A percentile compares a stretch with the other conserved stretches of the same genome.
Conservation (phyloP, 495 filamentous ascomycete species). For the Tuber aestivum region DNA sequence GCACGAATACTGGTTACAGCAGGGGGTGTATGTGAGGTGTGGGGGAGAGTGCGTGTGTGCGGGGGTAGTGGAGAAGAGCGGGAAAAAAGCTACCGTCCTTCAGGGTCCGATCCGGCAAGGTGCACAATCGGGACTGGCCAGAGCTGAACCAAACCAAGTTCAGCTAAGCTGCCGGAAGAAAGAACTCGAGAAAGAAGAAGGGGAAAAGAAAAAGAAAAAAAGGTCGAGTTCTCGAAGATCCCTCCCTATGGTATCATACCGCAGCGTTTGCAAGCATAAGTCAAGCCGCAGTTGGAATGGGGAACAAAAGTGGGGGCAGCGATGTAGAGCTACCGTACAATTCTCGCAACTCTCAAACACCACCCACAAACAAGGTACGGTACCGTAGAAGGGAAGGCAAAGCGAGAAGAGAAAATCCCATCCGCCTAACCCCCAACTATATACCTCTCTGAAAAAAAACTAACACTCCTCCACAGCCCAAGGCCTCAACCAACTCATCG, state of each 20-base stretch:
- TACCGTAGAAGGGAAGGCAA: neutral
- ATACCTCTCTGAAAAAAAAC: neutral
- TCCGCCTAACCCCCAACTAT: neutral
- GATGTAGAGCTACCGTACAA: neutral
- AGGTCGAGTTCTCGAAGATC: neutral
- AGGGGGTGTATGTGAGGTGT: neutral
- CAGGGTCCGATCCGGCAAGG: neutral
- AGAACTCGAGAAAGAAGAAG: neutral
- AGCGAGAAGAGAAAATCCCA: neutral
- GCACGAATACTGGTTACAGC: neutral
- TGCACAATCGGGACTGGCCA: neutral
- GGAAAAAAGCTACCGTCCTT: neutral
- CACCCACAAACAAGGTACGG: neutral
- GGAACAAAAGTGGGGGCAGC: neutral
- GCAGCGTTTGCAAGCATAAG: neutral
- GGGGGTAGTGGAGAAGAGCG: neutral
- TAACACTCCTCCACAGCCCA: neutral
- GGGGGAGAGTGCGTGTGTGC: too few species aligned
- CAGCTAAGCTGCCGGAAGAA: neutral
- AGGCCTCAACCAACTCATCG: neutral
- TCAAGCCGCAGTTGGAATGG: neutral
- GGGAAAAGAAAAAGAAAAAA: neutral
- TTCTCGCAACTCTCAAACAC: neutral
- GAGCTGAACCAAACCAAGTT: neutral
- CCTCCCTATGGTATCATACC: neutral